Percentiles rank a stretch among this genome's conserved stretches.
phyloP scores from a whole-genome alignment of 2,329 filamentous ascomycete genomes.

The Paecilomyces variotii region DNA sequence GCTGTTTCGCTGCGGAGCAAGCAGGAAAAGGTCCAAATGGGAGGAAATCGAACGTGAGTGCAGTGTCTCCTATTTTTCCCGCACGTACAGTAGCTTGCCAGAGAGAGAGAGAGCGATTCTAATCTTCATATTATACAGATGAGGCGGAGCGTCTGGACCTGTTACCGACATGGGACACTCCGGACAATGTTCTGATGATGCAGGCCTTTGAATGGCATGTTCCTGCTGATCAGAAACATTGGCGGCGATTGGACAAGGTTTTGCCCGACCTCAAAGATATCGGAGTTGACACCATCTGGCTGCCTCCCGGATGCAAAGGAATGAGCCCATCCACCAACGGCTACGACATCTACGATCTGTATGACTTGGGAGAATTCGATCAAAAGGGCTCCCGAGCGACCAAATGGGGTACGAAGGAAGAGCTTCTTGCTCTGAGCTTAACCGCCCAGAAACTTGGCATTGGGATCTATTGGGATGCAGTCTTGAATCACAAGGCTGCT shows the following conservation, averaged over 20 bases:
- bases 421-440: constrained; percentile 47
- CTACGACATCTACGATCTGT: constrained; percentile 63
- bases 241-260: constrained; percentile 47
- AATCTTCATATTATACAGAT: constrained; percentile 11
- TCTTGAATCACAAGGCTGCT: constrained; percentile 65
- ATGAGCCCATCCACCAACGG: constrained; percentile 55
- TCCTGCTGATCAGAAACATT: constrained; percentile 54
- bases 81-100: neutral
- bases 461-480: constrained; percentile 59
- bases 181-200: constrained; percentile 47
- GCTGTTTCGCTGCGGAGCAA: constrained; percentile 5
- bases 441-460: constrained; percentile 48
- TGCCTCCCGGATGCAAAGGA: constrained; percentile 65
- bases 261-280: constrained; percentile 49
- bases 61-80: constrained; percentile 1
- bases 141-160: constrained; percentile 16
- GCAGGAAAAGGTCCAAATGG: constrained; percentile 10
- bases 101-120: neutral
- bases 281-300: constrained; percentile 58
- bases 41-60: constrained; percentile 17
- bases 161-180: constrained; percentile 21
- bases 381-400: constrained; percentile 57
- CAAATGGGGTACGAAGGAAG: constrained; percentile 61
- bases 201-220: constrained; percentile 69
- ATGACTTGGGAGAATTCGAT: constrained; percentile 64